Evolutionary conservation across 1,284 basidiomycete species (phyloP).

Genomic region (Schizopora paradoxa): DNA sequence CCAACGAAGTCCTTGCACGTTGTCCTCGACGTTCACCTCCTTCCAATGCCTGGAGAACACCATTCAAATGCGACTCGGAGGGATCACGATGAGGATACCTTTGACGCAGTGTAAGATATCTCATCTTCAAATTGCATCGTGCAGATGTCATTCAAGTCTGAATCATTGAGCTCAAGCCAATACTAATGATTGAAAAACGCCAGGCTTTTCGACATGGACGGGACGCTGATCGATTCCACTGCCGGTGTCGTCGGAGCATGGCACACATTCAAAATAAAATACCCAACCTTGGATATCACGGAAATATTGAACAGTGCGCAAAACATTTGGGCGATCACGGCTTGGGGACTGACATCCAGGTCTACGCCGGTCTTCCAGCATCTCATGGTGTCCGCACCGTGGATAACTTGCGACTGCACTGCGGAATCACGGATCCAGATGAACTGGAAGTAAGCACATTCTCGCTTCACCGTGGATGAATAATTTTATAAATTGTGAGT

Average conservation of each 20-base stretch:
- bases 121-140: no score
- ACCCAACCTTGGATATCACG: conserved; percentile 57
- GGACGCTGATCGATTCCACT: conserved; percentile 71
- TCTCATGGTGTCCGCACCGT: conserved; percentile 77
- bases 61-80: no score
- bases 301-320: conserved; percentile 57
- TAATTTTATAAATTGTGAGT: conserved; percentile 6
- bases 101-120: no score
- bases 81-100: no score
- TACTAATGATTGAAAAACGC: no score
- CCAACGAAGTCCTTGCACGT: no score
- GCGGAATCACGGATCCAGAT: conserved; percentile 61
- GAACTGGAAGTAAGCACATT: conserved; percentile 52
- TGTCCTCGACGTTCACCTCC: no score
- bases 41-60: no score
- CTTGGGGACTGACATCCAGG: no score
- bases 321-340: neutral
- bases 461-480: neutral
- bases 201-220: conserved; percentile 58
- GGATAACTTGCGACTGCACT: conserved; percentile 71
- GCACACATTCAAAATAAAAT: conserved; percentile 57
- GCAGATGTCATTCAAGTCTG: no score
- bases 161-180: no score
- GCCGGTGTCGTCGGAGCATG: conserved; percentile 72
- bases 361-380: conserved; percentile 35